A percentile compares a stretch with the other conserved stretches of the same genome.
Evolutionary conservation across 2,329 filamentous ascomycete genomes (phyloP).

Genomic region (Colletotrichum cuscutae): DNA sequence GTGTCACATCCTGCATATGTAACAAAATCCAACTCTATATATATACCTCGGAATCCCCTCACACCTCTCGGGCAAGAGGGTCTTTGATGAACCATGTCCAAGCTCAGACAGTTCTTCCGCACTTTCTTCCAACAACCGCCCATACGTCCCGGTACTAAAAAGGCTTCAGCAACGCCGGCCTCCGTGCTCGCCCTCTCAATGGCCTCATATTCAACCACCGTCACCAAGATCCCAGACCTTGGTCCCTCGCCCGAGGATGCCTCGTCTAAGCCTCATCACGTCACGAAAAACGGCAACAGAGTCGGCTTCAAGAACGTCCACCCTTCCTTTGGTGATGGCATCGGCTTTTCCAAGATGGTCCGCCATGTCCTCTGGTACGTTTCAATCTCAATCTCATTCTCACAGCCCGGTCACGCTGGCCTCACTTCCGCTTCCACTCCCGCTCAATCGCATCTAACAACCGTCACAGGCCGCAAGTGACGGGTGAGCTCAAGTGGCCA

Average conservation of each 20-base stretch:
- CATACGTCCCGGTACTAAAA: slow-evolving; percentile 17
- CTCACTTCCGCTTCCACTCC: background rate
- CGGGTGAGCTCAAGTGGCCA: slow-evolving; percentile 57
- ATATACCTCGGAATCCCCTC: slow-evolving; percentile 11
- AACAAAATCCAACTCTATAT: background rate
- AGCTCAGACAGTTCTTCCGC: slow-evolving; percentile 21
- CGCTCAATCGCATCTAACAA: slow-evolving; percentile 21
- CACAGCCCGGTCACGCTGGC: background rate
- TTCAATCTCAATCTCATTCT: background rate
- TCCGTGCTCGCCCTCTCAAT: slow-evolving; percentile 35
- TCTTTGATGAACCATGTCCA: slow-evolving; percentile 17
- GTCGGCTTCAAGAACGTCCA: slow-evolving; percentile 62
- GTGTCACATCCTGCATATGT: background rate
- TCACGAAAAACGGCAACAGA: slow-evolving; percentile 51
- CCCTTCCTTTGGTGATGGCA: slow-evolving; percentile 51
- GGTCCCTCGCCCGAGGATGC: slow-evolving; percentile 53
- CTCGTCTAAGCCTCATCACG: slow-evolving; percentile 58
- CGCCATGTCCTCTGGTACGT: slow-evolving; percentile 50
- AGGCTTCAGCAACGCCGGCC: slow-evolving; percentile 21
- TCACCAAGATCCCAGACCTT: slow-evolving; percentile 48
- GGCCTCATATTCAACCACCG: slow-evolving; percentile 39
- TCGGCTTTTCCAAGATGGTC: slow-evolving; percentile 38
- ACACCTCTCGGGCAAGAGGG: background rate
- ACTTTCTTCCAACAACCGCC: slow-evolving; percentile 18
- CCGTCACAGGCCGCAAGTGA: slow-evolving; percentile 47